Evolutionary conservation across 257 asterid species (phyloP), one percentile per base, ranked within the genome.

Genomic region (Handroanthus guayacan): DNA sequence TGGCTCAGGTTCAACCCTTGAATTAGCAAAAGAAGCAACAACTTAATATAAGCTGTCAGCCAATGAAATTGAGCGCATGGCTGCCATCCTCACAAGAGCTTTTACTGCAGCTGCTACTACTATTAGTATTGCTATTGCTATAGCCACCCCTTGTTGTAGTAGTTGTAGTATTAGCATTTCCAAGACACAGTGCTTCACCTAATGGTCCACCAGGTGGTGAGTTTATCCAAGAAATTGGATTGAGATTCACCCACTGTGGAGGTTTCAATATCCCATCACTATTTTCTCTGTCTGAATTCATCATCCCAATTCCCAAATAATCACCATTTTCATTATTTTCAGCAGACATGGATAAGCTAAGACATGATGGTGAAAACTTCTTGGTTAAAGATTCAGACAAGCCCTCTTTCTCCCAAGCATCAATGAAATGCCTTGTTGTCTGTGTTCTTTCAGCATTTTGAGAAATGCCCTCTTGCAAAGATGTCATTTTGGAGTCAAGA

Each of bases 151-250:
- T 67, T 41, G 5, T 41, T 41, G 45, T 41, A 41, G 45, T 41
- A 41, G n/a, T 39, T 5, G 16, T 38, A 5, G 51, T 43, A n/a
- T 78, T 70, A 52, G 73, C 71, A 52, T 74, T 75, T 20, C 95
- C 94, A 39, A 89, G 84, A 57, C 97, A 84, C 85, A 88, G 66
- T 0, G 88, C 97, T 82, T 91, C 97, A 4, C 92, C 96, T 50
- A 91, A 72, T 2, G 97, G 96, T 14, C 97, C 96, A 69, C 97
- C 97, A 0, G 85, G 89, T 17, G 87, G 68, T 8, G 84, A 78
- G 45, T 61, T 74, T 83, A 72, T 74, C 92, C 92, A 86, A 36
- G 87, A 76, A 75, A 72, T 76, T n/a, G 79, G n/a, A n/a, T n/a
- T n/a, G n/a, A n/a, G n/a, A n/a, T n/a, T n/a, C n/a, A n/a, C n/a